Percentiles rank a stretch among this genome's conserved stretches.
Conservation (phyloP, 192 early-diverging fungal genomes). For the Phycomyces blakesleeanus region DNA sequence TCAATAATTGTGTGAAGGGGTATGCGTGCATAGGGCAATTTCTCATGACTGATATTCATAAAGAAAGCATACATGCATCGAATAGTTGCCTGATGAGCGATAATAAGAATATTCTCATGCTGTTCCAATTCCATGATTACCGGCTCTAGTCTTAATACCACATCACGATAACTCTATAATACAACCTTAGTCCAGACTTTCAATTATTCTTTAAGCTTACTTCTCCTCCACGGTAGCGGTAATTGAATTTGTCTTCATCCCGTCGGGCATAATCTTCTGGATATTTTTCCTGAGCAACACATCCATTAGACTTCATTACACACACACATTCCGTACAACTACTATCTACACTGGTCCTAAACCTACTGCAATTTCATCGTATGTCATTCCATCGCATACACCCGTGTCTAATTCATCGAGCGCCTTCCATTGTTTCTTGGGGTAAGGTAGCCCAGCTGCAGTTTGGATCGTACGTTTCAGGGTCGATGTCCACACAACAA, state of each 20-base stretch:
- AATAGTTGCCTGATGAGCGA: constrained; percentile 96
- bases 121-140: constrained; percentile 98
- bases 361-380: constrained; percentile 87
- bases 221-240: constrained; percentile 78
- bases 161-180: constrained; percentile 76
- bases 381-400: constrained; percentile 97
- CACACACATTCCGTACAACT: no score
- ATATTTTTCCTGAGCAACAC: constrained; percentile 52
- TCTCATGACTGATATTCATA: constrained; percentile 84
- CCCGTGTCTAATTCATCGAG: constrained; percentile 96
- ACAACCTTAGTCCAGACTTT: neutral
- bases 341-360: no score
- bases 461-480: constrained; percentile 91
- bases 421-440: constrained; percentile 94
- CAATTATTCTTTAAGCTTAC: constrained; percentile 12
- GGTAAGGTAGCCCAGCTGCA: constrained; percentile 69
- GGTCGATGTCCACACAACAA: constrained; percentile 95
- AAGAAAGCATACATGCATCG: constrained; percentile 98
- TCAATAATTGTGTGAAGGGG: constrained; percentile 96
- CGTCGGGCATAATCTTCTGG: constrained; percentile 90
- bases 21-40: constrained; percentile 96
- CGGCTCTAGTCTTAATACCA: constrained; percentile 92
- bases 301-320: no score
- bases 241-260: constrained; percentile 94
- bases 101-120: constrained; percentile 91